Base-by-base conservation (phyloP, 164 flowering plant species). In the Sextonia rubra region DNA sequence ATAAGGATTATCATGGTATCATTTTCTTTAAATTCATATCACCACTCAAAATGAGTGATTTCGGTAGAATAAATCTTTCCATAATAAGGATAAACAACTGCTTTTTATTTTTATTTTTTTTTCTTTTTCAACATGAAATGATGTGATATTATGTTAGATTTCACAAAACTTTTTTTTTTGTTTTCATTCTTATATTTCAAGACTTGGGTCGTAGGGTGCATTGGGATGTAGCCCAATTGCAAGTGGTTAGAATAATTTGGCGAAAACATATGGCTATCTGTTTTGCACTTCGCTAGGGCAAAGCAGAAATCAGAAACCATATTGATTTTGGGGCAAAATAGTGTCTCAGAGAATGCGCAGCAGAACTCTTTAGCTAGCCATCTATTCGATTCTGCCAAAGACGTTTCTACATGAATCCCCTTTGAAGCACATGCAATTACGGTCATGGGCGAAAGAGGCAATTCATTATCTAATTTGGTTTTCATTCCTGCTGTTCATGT, bases 401-500 rank as follows among this genome's bases (percentile, higher is more conserved):
- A 0, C 8, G n/a, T 17, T 52, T 52, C n/a, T 52, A 15, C 17
- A 15, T 20, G n/a, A 52, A 52, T 15, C 18, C 58, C 58, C 12
- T 15, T 52, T 52, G 4, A 52, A 52, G 17, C 1, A 52, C n/a
- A 0, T 20, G 20, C n/a, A 52, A 52, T 2, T 52, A 20, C n/a
- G 14, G 5, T 52, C n/a, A 15, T 52, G n/a, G 17, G 58, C n/a
- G 14, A 52, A 20, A 18, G 4, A 5, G 14, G 7, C 58, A 3
- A 20, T 15, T 52, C 58, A 15, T 52, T 52, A 52, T 52, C 58
- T 52, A 20, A 52, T 17, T 52, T 49, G 63, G 62, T 61, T 24
- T 62, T 65, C 3, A 69, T 14, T 4, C 17, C 70, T 69, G 48
- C 15, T 64, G 56, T n/a, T n/a, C n/a, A n/a, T n/a, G n/a, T 68